Evolutionary conservation across 208 protist genomes (phyloP).

Genomic region (Wallacemonas collosoma): DNA sequence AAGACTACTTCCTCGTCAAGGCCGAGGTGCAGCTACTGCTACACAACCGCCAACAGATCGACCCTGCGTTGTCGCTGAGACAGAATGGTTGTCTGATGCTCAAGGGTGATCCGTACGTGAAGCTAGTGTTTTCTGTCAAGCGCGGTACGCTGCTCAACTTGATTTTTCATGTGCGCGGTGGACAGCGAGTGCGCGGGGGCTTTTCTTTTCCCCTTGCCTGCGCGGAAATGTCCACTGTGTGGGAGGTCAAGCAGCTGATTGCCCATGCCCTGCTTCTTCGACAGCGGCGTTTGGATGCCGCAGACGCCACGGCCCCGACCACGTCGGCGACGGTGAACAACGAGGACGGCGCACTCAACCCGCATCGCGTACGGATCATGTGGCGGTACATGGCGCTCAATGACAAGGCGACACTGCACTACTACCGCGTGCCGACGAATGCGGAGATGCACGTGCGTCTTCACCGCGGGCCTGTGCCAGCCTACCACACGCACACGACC

Average conservation of each 20-base stretch:
- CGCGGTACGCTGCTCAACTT: slow-evolving; percentile 75
- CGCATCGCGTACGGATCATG: slow-evolving; percentile 69
- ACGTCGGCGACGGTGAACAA: slow-evolving; percentile 16
- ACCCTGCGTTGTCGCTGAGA: slow-evolving; percentile 54
- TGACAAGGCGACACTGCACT: slow-evolving; percentile 77
- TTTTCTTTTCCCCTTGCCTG: slow-evolving; percentile 57
- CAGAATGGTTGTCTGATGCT: slow-evolving; percentile 82
- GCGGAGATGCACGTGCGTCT: slow-evolving; percentile 51
- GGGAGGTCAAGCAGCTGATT: slow-evolving; percentile 75
- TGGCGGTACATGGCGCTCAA: slow-evolving; percentile 90
- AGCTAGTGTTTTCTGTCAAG: slow-evolving; percentile 65
- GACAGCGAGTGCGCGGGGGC: slow-evolving; percentile 23
- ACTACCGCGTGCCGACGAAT: slow-evolving; percentile 85
- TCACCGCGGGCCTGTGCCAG: slow-evolving; percentile 6
- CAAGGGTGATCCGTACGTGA: slow-evolving; percentile 87
- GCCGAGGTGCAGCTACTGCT: slow-evolving; percentile 78
- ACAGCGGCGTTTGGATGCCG: slow-evolving; percentile 18
- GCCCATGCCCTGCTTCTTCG: slow-evolving; percentile 42
- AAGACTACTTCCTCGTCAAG: slow-evolving; percentile 85
- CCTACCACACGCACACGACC: not conserved
- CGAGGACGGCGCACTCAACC: slow-evolving; percentile 21
- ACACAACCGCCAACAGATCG: slow-evolving; percentile 76
- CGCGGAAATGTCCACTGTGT: slow-evolving; percentile 59
- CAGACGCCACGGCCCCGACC: not conserved
- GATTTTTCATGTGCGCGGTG: slow-evolving; percentile 36